Evolutionary conservation across 169 alveolate genomes (phyloP).

Genomic region (Plasmodium malariae): DNA sequence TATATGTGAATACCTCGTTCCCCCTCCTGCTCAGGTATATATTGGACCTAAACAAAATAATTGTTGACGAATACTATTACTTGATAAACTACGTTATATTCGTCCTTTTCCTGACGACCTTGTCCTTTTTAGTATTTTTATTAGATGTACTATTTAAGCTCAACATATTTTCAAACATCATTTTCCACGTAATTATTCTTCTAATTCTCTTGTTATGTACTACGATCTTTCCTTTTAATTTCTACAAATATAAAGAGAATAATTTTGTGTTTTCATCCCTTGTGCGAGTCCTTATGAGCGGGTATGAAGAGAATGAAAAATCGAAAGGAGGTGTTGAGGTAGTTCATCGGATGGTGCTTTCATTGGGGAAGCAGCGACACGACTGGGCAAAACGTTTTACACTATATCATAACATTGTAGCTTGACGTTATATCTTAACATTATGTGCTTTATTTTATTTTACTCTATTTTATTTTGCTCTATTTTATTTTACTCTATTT

Average conservation of each 20-base stretch:
- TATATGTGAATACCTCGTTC: not conserved
- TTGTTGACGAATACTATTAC: slow-evolving; percentile 69
- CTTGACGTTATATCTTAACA: too few species aligned
- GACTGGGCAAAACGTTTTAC: too few species aligned
- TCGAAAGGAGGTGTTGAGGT: too few species aligned
- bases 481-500: too few species aligned
- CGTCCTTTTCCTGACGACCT: slow-evolving; percentile 63
- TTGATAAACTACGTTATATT: slow-evolving; percentile 52
- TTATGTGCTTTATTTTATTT: too few species aligned
- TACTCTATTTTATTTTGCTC: too few species aligned
- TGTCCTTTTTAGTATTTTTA: slow-evolving; percentile 74
- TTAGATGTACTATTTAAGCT: slow-evolving; percentile 78
- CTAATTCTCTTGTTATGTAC: slow-evolving; percentile 37
- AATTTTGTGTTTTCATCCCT: slow-evolving; percentile 77
- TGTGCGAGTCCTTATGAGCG: slow-evolving; percentile 73
- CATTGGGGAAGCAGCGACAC: too few species aligned
- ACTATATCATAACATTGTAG: too few species aligned
- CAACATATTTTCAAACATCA: slow-evolving; percentile 29
- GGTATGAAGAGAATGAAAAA: too few species aligned
- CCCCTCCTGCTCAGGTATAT: slow-evolving; percentile 21
- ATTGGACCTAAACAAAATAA: slow-evolving; percentile 60
- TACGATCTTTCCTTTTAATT: slow-evolving; percentile 39
- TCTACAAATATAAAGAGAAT: slow-evolving; percentile 76
- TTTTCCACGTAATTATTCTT: slow-evolving; percentile 31
- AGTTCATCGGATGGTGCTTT: too few species aligned